Conservation (phyloP, 768 basidiomycete genomes). For the Boletus eberwhitei region DNA sequence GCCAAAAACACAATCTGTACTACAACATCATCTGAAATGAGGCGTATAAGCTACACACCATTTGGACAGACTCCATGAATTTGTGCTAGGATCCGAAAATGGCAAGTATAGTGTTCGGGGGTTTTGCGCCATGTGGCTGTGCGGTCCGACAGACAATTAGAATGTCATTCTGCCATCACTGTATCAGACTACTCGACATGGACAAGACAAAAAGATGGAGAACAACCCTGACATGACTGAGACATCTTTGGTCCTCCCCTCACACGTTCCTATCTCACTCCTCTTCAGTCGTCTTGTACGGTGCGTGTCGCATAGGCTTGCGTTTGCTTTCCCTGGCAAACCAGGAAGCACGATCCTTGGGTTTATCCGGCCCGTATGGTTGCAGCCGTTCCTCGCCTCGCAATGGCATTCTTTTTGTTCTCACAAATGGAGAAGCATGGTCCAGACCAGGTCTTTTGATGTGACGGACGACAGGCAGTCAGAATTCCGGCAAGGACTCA, state of each 20-base stretch:
- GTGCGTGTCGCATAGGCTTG: neutral
- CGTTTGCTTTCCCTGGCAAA: neutral
- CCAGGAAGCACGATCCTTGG: neutral
- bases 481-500: neutral
- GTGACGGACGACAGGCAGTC: neutral
- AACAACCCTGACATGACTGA: too few species aligned
- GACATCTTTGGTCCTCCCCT: neutral
- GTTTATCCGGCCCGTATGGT: neutral
- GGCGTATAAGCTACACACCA: too few species aligned
- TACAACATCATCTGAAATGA: too few species aligned
- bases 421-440: conserved; percentile 8
- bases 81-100: too few species aligned
- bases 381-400: neutral
- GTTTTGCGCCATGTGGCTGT: too few species aligned
- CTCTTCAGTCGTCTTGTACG: neutral
- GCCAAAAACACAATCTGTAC: too few species aligned
- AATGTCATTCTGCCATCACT: too few species aligned
- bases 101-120: too few species aligned
- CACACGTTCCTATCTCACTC: neutral
- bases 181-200: neutral
- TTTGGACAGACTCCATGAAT: too few species aligned
- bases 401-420: conserved; percentile 20
- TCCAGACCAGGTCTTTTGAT: neutral
- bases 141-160: too few species aligned
- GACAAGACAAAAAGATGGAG: conserved; percentile 17